Percentiles rank a stretch among this genome's conserved stretches.
Evolutionary conservation across 495 filamentous ascomycete species (phyloP).

Genomic region (Lichenothelia convexa): DNA sequence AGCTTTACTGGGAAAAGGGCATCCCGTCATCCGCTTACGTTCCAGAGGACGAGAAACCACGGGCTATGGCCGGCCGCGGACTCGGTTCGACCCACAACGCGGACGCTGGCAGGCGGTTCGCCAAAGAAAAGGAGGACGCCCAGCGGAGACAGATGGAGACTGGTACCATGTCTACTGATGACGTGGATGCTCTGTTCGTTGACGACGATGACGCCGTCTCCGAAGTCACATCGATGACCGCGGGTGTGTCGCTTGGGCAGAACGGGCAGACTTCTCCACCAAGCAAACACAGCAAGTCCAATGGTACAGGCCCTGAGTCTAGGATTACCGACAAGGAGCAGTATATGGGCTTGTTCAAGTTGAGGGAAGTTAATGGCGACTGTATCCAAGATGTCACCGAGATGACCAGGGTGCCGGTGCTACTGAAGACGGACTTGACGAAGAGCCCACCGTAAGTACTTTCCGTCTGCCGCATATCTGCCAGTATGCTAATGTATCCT

Average conservation of each 20-base stretch:
- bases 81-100: slow-evolving; percentile 61
- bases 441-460: slow-evolving; percentile 98
- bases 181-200: slow-evolving; percentile 82
- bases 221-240: slow-evolving; percentile 69
- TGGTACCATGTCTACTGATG: slow-evolving; percentile 73
- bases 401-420: slow-evolving; percentile 91
- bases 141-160: slow-evolving; percentile 84
- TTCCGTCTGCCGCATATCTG: slow-evolving; percentile 1
- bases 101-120: slow-evolving; percentile 59
- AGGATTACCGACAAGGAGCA: slow-evolving; percentile 89
- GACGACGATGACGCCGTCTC: slow-evolving; percentile 78
- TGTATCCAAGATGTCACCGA: slow-evolving; percentile 96
- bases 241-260: slow-evolving; percentile 60
- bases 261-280: slow-evolving; percentile 48
- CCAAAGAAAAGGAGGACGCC: slow-evolving; percentile 68
- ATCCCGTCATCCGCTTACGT: slow-evolving; percentile 91
- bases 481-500: slow-evolving; percentile 7
- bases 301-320: slow-evolving; percentile 53
- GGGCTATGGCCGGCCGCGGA: slow-evolving; percentile 47
- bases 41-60: slow-evolving; percentile 89
- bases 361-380: slow-evolving; percentile 83
- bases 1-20: slow-evolving; percentile 99
- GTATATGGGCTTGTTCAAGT: slow-evolving; percentile 73
- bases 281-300: slow-evolving; percentile 70
- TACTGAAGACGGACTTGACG: slow-evolving; percentile 90